Conservation (phyloP, 2,329 filamentous ascomycete species). For the Fusarium citri region DNA sequence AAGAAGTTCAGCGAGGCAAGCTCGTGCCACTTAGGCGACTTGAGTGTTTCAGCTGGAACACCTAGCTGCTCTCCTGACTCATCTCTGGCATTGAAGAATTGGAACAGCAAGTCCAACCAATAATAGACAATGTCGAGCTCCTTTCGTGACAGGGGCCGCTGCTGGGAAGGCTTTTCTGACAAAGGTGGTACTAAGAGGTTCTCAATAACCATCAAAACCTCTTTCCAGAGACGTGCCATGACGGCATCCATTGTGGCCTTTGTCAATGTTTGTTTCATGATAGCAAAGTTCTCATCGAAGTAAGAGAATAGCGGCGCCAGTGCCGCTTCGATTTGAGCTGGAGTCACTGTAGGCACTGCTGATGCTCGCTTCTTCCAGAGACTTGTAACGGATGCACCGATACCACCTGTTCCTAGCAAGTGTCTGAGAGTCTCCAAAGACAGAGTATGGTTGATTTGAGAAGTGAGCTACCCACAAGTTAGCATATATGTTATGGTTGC, state of each 20-base stretch:
- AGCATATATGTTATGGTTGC: background rate
- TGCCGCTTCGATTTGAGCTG: slow-evolving; percentile 81
- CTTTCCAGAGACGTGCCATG: slow-evolving; percentile 98
- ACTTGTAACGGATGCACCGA: slow-evolving; percentile 78
- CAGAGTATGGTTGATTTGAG: slow-evolving; percentile 90
- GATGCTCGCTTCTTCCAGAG: slow-evolving; percentile 72
- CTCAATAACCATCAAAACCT: slow-evolving; percentile 93
- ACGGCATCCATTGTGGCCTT: slow-evolving; percentile 97
- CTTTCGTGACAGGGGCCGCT: slow-evolving; percentile 84
- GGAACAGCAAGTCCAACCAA: slow-evolving; percentile 90
- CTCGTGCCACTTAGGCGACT: slow-evolving; percentile 98
- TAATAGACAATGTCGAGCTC: slow-evolving; percentile 95
- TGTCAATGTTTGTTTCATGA: slow-evolving; percentile 97
- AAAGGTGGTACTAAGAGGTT: slow-evolving; percentile 89
- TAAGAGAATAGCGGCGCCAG: slow-evolving; percentile 89
- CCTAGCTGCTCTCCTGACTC: slow-evolving; percentile 86
- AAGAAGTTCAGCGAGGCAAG: slow-evolving; percentile 97
- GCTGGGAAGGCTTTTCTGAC: slow-evolving; percentile 91
- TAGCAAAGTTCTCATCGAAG: slow-evolving; percentile 98
- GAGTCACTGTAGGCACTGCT: slow-evolving; percentile 68
- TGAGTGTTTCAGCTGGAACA: slow-evolving; percentile 89
- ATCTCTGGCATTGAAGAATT: slow-evolving; percentile 94
- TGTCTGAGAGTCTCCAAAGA: slow-evolving; percentile 83
- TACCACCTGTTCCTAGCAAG: slow-evolving; percentile 77
- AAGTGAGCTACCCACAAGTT: slow-evolving; percentile 72